Base-by-base conservation (phyloP, 2,329 filamentous ascomycete species). In the Teratosphaeria destructans region DNA sequence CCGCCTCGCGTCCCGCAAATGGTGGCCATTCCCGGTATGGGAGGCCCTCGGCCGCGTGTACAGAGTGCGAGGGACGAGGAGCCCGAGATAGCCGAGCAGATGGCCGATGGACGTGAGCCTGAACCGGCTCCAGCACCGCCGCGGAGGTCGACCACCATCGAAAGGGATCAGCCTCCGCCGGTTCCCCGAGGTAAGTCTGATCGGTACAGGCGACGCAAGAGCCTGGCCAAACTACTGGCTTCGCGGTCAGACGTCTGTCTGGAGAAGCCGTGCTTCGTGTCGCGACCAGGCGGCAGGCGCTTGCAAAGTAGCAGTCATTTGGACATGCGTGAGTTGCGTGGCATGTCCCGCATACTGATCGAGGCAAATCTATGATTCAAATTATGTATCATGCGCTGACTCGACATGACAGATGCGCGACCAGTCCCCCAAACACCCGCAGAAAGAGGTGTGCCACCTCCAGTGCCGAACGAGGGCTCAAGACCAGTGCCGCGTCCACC, bases 31-130 rank as follows among this genome's bases (percentile, higher is more conserved):
- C 61, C 61, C 6, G 61, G 61, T 19, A 63, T 63, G 61, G 71
- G 80, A 85, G 70, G 79, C 80, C 5, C 71, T 14, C 84, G 95
- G 82, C 81, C 83, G 63, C 81, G 72, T 60, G 73, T 71, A 61
- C 71, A 73, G 75, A 83, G 80, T 60, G 80, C 79, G 8, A 78
- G 78, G 61, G 63, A 75, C 59, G 76, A 77, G 57, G 68, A 75
- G 16, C 71, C 68, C 55, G 64, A 79, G 71, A 64, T 76, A 29
- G 19, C 55, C 34, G 58, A 78, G 49, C 78, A 81, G 35, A 72
- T 82, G 11, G 77, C 78, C 10, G 82, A 85, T 67, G 75, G 83
- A 27, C 82, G 85, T 67, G 81, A 85, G 60, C 69, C 76, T 23
- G 67, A 71, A 19, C 71, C 75, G 37, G 75, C 80, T 58, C 72